phyloP scores from a whole-genome alignment of 2,329 filamentous ascomycete species.

The Arthrobotrys pseudoclavata region DNA sequence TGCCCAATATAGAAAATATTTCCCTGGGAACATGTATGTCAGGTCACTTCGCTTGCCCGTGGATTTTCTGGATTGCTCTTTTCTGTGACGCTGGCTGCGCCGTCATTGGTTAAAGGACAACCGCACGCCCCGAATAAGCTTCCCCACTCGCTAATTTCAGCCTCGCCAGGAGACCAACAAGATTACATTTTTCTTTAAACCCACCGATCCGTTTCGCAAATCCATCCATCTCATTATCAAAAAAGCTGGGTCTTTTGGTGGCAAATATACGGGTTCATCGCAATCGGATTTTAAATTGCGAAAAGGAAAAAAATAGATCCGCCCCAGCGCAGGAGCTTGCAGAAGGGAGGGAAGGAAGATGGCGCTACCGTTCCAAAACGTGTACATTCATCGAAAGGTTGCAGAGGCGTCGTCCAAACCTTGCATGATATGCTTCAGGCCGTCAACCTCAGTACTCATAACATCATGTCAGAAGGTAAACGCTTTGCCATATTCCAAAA shows the following conservation, averaged over 20 bases:
- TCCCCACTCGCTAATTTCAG: conserved; percentile 60
- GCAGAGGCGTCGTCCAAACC: conserved; percentile 76
- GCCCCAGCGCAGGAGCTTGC: conserved; percentile 20
- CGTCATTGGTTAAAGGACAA: conserved; percentile 40
- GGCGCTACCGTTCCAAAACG: conserved; percentile 57
- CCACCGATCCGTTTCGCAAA: neutral
- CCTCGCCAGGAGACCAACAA: conserved; percentile 50
- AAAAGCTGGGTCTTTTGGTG: conserved; percentile 25
- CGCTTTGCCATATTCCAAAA: conserved; percentile 51
- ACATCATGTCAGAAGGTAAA: conserved; percentile 87
- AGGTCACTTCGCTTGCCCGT: conserved; percentile 43
- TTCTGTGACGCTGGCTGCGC: conserved; percentile 48
- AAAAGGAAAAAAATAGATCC: conserved; percentile 20
- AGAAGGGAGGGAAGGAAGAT: conserved; percentile 25
- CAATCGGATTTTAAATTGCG: conserved; percentile 33
- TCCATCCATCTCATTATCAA: neutral
- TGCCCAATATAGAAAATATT: conserved; percentile 53
- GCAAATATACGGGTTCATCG: conserved; percentile 27
- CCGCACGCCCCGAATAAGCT: conserved; percentile 40
- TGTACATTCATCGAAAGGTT: conserved; percentile 54
- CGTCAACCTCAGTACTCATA: conserved; percentile 86
- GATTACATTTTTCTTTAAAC: neutral
- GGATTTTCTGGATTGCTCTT: conserved; percentile 15
- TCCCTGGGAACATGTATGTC: conserved; percentile 39
- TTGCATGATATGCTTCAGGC: conserved; percentile 93